These are phyloP conservation scores for Rosa rugosa DNA, from an alignment of 306 rosid species.

Conservation along the genomic window DNA sequence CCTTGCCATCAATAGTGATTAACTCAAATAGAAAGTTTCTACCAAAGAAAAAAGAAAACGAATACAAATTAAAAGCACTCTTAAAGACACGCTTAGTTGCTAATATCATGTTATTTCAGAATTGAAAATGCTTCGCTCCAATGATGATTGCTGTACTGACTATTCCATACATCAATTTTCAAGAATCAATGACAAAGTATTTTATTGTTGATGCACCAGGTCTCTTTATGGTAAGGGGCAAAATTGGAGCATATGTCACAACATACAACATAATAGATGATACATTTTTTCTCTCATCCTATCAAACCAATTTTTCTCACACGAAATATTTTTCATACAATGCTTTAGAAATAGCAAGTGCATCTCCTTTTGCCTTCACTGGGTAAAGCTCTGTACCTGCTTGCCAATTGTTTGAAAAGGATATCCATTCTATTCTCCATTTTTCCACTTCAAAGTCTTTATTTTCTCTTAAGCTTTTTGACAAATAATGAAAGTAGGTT, in stretches of 20 bases:
- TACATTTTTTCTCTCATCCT: neutral
- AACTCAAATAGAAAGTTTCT: neutral
- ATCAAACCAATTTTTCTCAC: slow-evolving; percentile 18
- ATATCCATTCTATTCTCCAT: slow-evolving; percentile 89
- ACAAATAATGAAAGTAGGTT: slow-evolving; percentile 56
- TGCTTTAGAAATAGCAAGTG: slow-evolving; percentile 61
- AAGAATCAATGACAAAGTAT: neutral
- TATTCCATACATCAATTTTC: neutral
- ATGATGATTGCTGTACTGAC: neutral
- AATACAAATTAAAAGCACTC: neutral
- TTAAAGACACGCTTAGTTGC: neutral
- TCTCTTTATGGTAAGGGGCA: neutral
- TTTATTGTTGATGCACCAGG: neutral
- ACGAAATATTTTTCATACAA: slow-evolving; percentile 58
- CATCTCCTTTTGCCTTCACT: slow-evolving; percentile 63
- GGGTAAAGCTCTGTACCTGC: slow-evolving; percentile 66
- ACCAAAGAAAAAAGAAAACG: neutral
- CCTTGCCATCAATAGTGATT: neutral
- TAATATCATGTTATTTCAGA: neutral
- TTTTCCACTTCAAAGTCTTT: slow-evolving; percentile 55
- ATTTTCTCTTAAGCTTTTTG: slow-evolving; percentile 58
- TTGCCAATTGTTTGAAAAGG: slow-evolving; percentile 82
- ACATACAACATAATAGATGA: neutral
- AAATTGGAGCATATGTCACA: neutral
- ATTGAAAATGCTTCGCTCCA: neutral